A percentile compares a stretch with the other conserved stretches of the same genome.
Evolutionary conservation across 108 stramenopile genomes (phyloP).

Genomic region (Discostella stelligeroides): DNA sequence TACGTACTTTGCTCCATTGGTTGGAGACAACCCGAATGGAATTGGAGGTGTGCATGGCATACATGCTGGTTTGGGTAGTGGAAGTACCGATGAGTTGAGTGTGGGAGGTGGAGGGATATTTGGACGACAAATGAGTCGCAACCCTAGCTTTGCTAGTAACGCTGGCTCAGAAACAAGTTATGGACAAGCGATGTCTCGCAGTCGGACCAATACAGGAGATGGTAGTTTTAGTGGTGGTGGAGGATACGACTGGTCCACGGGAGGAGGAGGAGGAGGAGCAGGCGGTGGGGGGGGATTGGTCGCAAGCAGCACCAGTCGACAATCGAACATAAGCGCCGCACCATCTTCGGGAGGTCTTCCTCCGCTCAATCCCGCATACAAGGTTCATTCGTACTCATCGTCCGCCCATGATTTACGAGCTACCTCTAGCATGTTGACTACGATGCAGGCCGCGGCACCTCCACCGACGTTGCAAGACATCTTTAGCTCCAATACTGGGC

Average conservation of each 20-base stretch:
- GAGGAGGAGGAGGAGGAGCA: slow-evolving; percentile 1
- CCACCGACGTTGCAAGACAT: slow-evolving; percentile 44
- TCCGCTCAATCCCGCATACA: slow-evolving; percentile 4
- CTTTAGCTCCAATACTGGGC: slow-evolving; percentile 22
- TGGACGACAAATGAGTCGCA: slow-evolving; percentile 10
- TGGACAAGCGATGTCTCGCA: slow-evolving; percentile 13
- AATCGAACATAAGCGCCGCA: slow-evolving; percentile 11
- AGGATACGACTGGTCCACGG: slow-evolving; percentile 6
- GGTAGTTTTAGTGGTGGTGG: slow-evolving; percentile 3
- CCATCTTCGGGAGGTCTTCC: slow-evolving; percentile 22
- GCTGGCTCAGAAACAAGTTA: slow-evolving; percentile 1
- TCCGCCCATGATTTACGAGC: slow-evolving; percentile 3
- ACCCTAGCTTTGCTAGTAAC: slow-evolving; percentile 1
- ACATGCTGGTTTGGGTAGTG: background rate
- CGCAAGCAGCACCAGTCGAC: background rate
- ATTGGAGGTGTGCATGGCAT: slow-evolving; percentile 2
- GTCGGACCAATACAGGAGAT: slow-evolving; percentile 34
- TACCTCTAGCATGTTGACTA: slow-evolving; percentile 26
- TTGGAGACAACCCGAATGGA: background rate
- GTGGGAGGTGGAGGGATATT: slow-evolving; percentile 41
- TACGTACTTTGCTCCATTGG: background rate
- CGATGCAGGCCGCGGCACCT: slow-evolving; percentile 34
- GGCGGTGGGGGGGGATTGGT: background rate
- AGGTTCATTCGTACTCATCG: background rate
- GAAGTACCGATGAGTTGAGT: slow-evolving; percentile 21